Conservation (phyloP, 345 rosid genomes). For the Lepidium africanum region DNA sequence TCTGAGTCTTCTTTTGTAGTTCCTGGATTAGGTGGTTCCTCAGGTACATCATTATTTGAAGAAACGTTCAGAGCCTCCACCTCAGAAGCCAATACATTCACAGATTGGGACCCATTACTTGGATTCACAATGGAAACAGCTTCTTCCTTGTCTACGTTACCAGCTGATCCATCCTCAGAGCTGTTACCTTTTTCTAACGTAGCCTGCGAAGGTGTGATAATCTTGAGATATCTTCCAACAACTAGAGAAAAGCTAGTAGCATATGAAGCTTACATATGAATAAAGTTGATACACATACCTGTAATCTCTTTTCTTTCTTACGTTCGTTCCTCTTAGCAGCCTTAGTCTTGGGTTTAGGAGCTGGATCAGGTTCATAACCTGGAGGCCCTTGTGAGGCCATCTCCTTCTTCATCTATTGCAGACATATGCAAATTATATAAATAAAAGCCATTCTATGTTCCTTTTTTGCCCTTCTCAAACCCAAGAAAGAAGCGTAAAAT, state of each 20-base stretch:
- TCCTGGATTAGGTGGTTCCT: slow-evolving; percentile 31
- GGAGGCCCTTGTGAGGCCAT: slow-evolving; percentile 63
- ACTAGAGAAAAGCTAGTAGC: not conserved
- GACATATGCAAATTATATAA: not conserved
- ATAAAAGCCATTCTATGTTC: not conserved
- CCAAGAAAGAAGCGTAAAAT: not conserved
- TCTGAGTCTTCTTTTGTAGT: slow-evolving; percentile 52
- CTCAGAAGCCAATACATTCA: slow-evolving; percentile 53
- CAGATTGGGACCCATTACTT: slow-evolving; percentile 34
- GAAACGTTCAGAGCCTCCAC: slow-evolving; percentile 59
- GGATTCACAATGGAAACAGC: slow-evolving; percentile 11
- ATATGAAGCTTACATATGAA: not conserved
- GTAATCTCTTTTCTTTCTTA: slow-evolving; percentile 83
- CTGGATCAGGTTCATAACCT: slow-evolving; percentile 66
- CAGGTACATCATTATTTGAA: slow-evolving; percentile 29
- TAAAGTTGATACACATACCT: slow-evolving; percentile 37
- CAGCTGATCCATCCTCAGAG: slow-evolving; percentile 36
- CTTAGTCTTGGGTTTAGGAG: slow-evolving; percentile 70
- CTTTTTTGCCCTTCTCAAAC: not conserved
- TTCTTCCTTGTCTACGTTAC: slow-evolving; percentile 34
- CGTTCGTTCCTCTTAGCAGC: slow-evolving; percentile 76
- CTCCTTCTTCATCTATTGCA: slow-evolving; percentile 73
- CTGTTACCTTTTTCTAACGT: slow-evolving; percentile 58
- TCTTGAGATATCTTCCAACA: not conserved
- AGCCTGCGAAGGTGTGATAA: slow-evolving; percentile 38